These are phyloP conservation scores for Flaveria floridana DNA, from an alignment of 140 eudicot species.

Conservation along the genomic window DNA sequence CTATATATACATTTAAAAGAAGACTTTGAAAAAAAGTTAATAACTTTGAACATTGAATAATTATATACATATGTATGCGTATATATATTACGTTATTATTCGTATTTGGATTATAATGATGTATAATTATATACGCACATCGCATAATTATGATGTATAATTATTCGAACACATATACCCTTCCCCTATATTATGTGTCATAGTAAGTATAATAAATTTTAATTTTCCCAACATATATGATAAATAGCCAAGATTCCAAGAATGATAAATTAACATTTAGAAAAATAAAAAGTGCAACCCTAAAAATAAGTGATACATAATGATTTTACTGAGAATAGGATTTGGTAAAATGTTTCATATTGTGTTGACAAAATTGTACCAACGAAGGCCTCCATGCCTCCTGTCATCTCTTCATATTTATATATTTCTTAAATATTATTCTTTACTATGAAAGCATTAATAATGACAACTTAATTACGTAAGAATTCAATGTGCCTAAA, in stretches of 20 bases:
- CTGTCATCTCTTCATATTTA: conserved; percentile 17
- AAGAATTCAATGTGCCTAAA: neutral
- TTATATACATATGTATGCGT: no score
- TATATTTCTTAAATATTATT: conserved; percentile 9
- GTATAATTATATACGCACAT: no score
- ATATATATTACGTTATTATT: no score
- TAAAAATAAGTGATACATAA: conserved; percentile 1
- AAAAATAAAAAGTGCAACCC: neutral
- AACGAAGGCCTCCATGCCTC: conserved; percentile 11
- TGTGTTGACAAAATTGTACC: conserved; percentile 32
- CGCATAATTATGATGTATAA: no score
- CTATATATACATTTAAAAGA: no score
- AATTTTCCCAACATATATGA: neutral
- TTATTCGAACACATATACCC: no score
- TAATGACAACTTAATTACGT: conserved; percentile 12
- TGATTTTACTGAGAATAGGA: conserved; percentile 20
- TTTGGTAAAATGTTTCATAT: conserved; percentile 24
- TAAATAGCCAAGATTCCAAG: neutral
- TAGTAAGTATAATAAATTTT: no score
- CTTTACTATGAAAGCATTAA: neutral
- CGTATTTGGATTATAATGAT: no score
- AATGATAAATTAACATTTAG: neutral
- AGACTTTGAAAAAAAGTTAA: no score
- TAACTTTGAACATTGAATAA: no score
- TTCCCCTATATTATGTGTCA: no score